phyloP scores from a whole-genome alignment of 2,329 filamentous ascomycete genomes.

The Dactylellina parvicollis region DNA sequence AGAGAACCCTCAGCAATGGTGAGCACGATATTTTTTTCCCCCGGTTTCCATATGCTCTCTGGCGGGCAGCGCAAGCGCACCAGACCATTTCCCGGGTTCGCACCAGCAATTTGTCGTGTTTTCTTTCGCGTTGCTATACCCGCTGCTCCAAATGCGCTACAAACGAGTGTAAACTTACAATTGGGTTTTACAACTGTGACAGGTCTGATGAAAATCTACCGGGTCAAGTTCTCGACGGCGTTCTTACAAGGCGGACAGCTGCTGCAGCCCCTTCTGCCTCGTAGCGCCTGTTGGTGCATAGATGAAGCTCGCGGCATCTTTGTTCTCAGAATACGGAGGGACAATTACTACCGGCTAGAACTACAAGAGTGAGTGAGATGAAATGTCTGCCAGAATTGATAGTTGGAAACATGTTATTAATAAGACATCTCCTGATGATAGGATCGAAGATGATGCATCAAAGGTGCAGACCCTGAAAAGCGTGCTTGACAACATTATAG shows the following conservation, averaged over 20 bases:
- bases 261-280: conserved; percentile 41
- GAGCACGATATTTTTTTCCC: not conserved
- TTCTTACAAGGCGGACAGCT: conserved; percentile 44
- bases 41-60: not conserved
- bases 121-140: too few relatives aligned
- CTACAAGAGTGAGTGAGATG: conserved; percentile 38
- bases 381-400: not conserved
- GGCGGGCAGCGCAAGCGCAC: too few relatives aligned
- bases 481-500: conserved; percentile 42
- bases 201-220: conserved; percentile 52
- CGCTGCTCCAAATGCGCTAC: too few relatives aligned
- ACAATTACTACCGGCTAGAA: conserved; percentile 49
- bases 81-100: too few relatives aligned
- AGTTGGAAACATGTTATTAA: not conserved
- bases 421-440: not conserved
- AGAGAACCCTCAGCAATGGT: conserved; percentile 48
- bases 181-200: conserved; percentile 12
- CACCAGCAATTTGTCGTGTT: too few relatives aligned
- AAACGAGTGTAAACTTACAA: conserved; percentile 14
- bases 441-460: conserved; percentile 30
- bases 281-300: conserved; percentile 49
- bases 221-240: conserved; percentile 47
- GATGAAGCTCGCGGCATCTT: conserved; percentile 49
- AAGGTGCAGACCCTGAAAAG: conserved; percentile 35
- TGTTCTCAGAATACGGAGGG: conserved; percentile 44